phyloP scores from a whole-genome alignment of 2,329 filamentous ascomycete genomes.

The Trichoderma citrinoviride region DNA sequence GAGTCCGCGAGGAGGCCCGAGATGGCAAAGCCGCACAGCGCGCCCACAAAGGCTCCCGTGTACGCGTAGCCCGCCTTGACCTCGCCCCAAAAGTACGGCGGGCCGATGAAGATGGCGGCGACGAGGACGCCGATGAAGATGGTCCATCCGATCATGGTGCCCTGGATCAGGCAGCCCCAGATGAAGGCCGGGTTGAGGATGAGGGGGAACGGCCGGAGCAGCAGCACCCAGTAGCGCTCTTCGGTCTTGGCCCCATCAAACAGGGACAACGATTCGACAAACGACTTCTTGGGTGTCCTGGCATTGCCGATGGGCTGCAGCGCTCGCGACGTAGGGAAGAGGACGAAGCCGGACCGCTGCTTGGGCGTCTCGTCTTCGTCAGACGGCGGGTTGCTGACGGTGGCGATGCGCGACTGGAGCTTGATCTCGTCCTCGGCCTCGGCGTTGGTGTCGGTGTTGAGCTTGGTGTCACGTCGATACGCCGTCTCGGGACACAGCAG shows the following conservation, averaged over 20 bases:
- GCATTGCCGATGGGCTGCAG: conserved; percentile 38
- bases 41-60: conserved; percentile 80
- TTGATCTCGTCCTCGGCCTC: conserved; percentile 25
- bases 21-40: conserved; percentile 72
- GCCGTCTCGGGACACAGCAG: conserved; percentile 85
- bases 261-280: conserved; percentile 57
- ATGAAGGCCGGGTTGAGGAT: conserved; percentile 82
- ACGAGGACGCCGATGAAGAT: conserved; percentile 85
- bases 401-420: conserved; percentile 4
- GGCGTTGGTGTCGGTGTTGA: conserved; percentile 67
- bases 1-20: conserved; percentile 72
- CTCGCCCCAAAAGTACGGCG: conserved; percentile 78
- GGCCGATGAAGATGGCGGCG: conserved; percentile 76
- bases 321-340: conserved; percentile 34
- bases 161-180: conserved; percentile 78
- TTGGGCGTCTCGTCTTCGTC: conserved; percentile 12
- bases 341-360: conserved; percentile 29
- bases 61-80: conserved; percentile 84
- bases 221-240: conserved; percentile 64
- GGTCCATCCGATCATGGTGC: conserved; percentile 90
- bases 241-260: conserved; percentile 83
- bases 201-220: conserved; percentile 75
- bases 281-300: conserved; percentile 54
- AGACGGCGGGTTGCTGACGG: neutral
- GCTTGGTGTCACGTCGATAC: conserved; percentile 61